These are phyloP conservation scores for Clonostachys rhizophaga DNA, from an alignment of 2,329 filamentous ascomycete genomes.

Conservation along the genomic window DNA sequence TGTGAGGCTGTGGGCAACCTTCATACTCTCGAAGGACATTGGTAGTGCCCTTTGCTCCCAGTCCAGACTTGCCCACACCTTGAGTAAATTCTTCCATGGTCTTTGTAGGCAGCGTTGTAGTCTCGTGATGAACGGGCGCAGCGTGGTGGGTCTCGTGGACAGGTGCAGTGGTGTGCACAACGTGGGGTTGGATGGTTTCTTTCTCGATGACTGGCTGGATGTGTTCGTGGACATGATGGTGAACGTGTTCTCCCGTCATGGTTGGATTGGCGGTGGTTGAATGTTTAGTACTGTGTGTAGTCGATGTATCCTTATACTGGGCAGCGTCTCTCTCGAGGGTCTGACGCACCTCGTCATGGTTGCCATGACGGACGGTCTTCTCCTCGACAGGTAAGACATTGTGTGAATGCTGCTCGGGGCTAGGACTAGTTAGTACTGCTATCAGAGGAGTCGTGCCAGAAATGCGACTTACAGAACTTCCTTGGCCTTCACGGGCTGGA, in stretches of 20 bases:
- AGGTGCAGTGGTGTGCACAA: constrained; percentile 68
- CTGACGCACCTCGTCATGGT: constrained; percentile 38
- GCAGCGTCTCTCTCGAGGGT: constrained; percentile 45
- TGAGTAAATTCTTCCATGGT: constrained; percentile 51
- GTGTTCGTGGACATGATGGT: constrained; percentile 56
- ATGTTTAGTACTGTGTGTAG: constrained; percentile 19
- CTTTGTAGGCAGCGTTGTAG: constrained; percentile 59
- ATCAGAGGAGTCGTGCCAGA: background rate
- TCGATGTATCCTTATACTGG: constrained; percentile 18
- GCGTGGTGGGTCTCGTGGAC: constrained; percentile 71
- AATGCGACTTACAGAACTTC: constrained; percentile 34
- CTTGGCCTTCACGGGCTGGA: constrained; percentile 52
- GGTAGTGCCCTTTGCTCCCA: constrained; percentile 33
- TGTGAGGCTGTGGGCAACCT: constrained; percentile 43
- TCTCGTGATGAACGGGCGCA: constrained; percentile 59
- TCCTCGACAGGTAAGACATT: constrained; percentile 55
- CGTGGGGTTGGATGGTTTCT: constrained; percentile 60
- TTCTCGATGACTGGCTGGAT: constrained; percentile 70
- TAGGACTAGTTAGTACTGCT: constrained; percentile 3
- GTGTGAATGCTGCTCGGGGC: constrained; percentile 59
- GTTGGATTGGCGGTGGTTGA: constrained; percentile 14
- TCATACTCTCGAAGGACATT: constrained; percentile 48
- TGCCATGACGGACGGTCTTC: constrained; percentile 56
- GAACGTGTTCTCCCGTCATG: constrained; percentile 19
- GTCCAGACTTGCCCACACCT: no score